phyloP scores from a whole-genome alignment of 805 yeast species.

The Lipomyces anomalus region DNA sequence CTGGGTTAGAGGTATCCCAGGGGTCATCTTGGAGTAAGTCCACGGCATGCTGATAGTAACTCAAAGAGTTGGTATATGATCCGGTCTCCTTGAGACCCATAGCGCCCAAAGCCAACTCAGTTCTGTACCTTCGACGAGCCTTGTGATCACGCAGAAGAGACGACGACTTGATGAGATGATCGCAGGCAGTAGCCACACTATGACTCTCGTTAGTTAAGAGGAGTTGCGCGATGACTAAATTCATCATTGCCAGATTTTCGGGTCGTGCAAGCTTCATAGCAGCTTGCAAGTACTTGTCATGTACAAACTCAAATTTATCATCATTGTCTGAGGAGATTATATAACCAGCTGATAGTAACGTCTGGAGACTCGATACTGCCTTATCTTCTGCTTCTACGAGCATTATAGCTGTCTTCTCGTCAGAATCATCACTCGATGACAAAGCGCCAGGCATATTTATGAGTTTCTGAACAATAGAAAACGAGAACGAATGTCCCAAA shows the following conservation, averaged over 20 bases:
- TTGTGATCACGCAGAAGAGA: conserved; percentile 12
- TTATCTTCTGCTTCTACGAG: conserved; percentile 18
- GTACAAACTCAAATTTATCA: conserved; percentile 12
- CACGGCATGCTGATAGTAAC: conserved; percentile 10
- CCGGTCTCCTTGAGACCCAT: conserved; percentile 9
- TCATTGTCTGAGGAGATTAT: conserved; percentile 3
- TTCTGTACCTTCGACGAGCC: conserved; percentile 15
- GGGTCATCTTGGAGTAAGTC: conserved; percentile 10
- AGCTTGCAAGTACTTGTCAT: conserved; percentile 10
- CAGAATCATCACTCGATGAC: conserved; percentile 18
- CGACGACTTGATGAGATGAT: conserved; percentile 15
- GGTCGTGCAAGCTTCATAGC: conserved; percentile 9
- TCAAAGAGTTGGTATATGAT: conserved; percentile 10
- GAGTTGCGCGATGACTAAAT: conserved; percentile 15
- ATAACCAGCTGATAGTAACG: conserved; percentile 14
- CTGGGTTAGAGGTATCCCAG: conserved; percentile 11
- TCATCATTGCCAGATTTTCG: conserved; percentile 15
- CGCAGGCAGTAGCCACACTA: conserved; percentile 9
- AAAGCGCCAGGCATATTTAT: conserved; percentile 10
- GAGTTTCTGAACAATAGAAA: conserved; percentile 12
- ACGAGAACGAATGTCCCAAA: conserved; percentile 20
- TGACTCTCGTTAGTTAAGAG: conserved; percentile 6
- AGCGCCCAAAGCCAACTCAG: conserved; percentile 12
- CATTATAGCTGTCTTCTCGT: conserved; percentile 6
- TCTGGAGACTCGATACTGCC: conserved; percentile 21